Evolutionary conservation across 1,139 yeast species (phyloP), one percentile per base, ranked within the genome.

Genomic region (Hyphopichia burtonii): DNA sequence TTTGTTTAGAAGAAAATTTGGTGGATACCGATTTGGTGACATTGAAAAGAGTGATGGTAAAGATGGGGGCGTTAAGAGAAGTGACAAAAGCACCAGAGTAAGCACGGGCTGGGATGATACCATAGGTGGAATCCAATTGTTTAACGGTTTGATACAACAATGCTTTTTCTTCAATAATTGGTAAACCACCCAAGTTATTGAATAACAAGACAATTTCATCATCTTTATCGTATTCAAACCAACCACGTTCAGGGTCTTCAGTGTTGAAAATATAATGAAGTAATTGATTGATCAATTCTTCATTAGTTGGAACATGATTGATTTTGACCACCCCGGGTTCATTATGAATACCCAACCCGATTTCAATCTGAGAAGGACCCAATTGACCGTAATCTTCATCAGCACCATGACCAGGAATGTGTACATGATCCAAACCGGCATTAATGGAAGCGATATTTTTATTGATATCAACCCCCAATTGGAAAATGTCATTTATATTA

Each of bases 261-360:
- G 58, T 57, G 45, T 69, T 71, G 36, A 76, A 57, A 36, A 76
- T 52, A 40, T 64, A 55, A 18, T 56, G 52, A 41, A 76, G 61
- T 53, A 76, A 54, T n/a, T 56, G 51, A 17, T 56, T 50, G 38
- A 76, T 59, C 42, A 77, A 59, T 14, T 63, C 67, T 32, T 68
- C 73, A 41, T 71, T 65, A 2, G 66, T 55, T 10, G 82, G 82
- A 40, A 76, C 62, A 17, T 65, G 53, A 19, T 63, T 58, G 31
- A 66, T 43, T 43, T 66, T 68, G 34, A 61, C 54, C 28, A 72
- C 74, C 14, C 81, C 81, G 1, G 80, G 80, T 51, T 76, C 82
- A 46, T 76, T 76, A 52, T 76, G 82, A 42, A 76, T 76, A 3
- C 82, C 82, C 46, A 76, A 62, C 3, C 82, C 82, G 38, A 76